These are phyloP conservation scores for Vigna mungo DNA, from an alignment of 306 rosid species.

Conservation along the genomic window DNA sequence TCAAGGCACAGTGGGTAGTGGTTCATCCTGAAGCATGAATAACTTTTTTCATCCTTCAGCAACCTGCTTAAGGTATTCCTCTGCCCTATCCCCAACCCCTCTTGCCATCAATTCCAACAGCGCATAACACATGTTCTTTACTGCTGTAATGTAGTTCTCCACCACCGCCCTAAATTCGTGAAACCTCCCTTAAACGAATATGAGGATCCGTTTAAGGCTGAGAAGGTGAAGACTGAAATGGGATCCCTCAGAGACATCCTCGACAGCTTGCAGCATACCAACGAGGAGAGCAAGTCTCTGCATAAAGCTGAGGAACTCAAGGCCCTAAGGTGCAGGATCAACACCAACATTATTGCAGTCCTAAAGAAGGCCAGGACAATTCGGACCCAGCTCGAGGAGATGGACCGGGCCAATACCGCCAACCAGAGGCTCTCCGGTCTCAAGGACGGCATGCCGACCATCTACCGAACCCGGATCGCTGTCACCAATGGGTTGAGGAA, in stretches of 20 bases:
- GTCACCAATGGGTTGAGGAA: constrained; percentile 75
- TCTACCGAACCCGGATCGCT: constrained; percentile 74
- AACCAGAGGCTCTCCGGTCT: constrained; percentile 65
- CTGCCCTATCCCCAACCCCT: constrained; percentile 61
- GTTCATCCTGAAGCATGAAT: constrained; percentile 72
- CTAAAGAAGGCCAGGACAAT: constrained; percentile 67
- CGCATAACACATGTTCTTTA: constrained; percentile 61
- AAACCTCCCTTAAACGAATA: too few species aligned
- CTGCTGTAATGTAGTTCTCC: constrained; percentile 52
- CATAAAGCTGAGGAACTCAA: constrained; percentile 73
- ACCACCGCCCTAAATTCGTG: constrained; percentile 51
- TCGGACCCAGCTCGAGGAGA: constrained; percentile 66
- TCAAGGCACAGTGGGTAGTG: constrained; percentile 78
- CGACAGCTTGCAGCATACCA: constrained; percentile 59
- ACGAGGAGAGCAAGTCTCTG: constrained; percentile 72
- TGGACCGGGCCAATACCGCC: constrained; percentile 79
- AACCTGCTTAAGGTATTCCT: constrained; percentile 60
- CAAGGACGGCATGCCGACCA: constrained; percentile 63
- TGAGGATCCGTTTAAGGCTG: constrained; percentile 43
- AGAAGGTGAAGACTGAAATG: constrained; percentile 78
- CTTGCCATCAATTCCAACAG: constrained; percentile 67
- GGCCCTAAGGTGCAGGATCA: constrained; percentile 59
- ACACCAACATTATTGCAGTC: constrained; percentile 59
- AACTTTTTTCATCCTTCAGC: constrained; percentile 66
- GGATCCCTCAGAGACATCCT: constrained; percentile 57